phyloP scores from a whole-genome alignment of 345 rosid species.

The Arabis hirsuta region DNA sequence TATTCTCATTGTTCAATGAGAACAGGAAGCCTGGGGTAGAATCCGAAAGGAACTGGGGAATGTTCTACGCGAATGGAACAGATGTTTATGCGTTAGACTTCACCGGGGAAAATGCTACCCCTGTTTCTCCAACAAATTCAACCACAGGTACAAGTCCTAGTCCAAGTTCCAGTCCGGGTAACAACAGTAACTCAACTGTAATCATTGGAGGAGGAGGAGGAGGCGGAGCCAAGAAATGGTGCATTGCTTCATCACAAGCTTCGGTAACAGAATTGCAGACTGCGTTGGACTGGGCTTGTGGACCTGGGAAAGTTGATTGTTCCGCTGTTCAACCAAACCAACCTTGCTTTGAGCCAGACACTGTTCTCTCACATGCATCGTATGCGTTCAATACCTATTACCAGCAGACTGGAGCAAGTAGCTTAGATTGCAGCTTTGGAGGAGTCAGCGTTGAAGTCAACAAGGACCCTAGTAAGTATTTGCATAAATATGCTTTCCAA shows the following conservation, averaged over 20 bases:
- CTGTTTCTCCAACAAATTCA: slow-evolving; percentile 50
- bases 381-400: slow-evolving; percentile 82
- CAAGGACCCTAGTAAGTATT: slow-evolving; percentile 86
- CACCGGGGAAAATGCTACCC: slow-evolving; percentile 60
- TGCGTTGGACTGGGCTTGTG: slow-evolving; percentile 92
- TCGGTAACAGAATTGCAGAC: slow-evolving; percentile 66
- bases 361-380: slow-evolving; percentile 85
- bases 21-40: slow-evolving; percentile 84
- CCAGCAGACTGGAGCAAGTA: slow-evolving; percentile 85
- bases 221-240: slow-evolving; percentile 56
- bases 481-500: slow-evolving; percentile 1
- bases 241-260: slow-evolving; percentile 82
- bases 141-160: slow-evolving; percentile 58
- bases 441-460: slow-evolving; percentile 78
- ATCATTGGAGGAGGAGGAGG: slow-evolving; percentile 37
- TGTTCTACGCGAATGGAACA: slow-evolving; percentile 79
- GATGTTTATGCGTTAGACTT: slow-evolving; percentile 78
- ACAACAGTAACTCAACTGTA: slow-evolving; percentile 29
- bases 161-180: slow-evolving; percentile 38
- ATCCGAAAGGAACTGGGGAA: slow-evolving; percentile 93
- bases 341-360: slow-evolving; percentile 93
- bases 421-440: slow-evolving; percentile 80
- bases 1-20: slow-evolving; percentile 91
- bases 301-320: slow-evolving; percentile 92
- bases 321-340: slow-evolving; percentile 90